phyloP scores from a whole-genome alignment of 441 rosid genomes.

The Pelargonium cotyledonis region DNA sequence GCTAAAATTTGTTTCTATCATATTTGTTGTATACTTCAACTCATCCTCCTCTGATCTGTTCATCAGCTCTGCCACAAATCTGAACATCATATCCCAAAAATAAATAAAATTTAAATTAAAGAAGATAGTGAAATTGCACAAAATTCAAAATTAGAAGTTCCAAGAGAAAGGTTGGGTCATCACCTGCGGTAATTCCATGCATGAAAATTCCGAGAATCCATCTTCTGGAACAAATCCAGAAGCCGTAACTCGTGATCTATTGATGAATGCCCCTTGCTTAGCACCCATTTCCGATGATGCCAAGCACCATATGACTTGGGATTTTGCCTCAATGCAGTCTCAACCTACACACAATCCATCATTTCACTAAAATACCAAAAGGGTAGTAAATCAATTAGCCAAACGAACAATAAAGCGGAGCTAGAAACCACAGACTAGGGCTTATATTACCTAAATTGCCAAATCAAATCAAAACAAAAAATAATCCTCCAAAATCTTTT shows the following conservation, averaged over 20 bases:
- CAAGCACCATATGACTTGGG: conserved; percentile 84
- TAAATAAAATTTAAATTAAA: not conserved
- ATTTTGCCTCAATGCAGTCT: conserved; percentile 68
- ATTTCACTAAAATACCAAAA: not conserved
- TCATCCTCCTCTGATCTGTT: conserved; percentile 74
- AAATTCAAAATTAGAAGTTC: not conserved
- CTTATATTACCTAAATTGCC: not conserved
- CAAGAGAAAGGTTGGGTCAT: conserved; percentile 5
- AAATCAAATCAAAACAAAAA: not conserved
- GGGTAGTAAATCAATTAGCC: not conserved
- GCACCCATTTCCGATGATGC: conserved; percentile 92
- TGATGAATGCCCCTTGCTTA: conserved; percentile 69
- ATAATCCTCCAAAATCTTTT: not conserved
- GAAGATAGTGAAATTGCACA: conserved; percentile 1
- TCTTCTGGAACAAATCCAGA: conserved; percentile 53
- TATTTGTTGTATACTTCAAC: conserved; percentile 49
- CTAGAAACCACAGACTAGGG: not conserved
- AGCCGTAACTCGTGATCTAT: conserved; percentile 49
- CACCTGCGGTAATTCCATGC: conserved; percentile 94
- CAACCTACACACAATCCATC: conserved; percentile 40
- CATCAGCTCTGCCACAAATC: conserved; percentile 66
- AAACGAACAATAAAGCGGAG: not conserved
- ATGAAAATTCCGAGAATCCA: conserved; percentile 77
- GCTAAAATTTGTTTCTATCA: conserved; percentile 62
- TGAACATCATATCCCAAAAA: conserved; percentile 21